Evolutionary conservation across 2,329 filamentous ascomycete genomes (phyloP).

Genomic region (Alternaria alternata): DNA sequence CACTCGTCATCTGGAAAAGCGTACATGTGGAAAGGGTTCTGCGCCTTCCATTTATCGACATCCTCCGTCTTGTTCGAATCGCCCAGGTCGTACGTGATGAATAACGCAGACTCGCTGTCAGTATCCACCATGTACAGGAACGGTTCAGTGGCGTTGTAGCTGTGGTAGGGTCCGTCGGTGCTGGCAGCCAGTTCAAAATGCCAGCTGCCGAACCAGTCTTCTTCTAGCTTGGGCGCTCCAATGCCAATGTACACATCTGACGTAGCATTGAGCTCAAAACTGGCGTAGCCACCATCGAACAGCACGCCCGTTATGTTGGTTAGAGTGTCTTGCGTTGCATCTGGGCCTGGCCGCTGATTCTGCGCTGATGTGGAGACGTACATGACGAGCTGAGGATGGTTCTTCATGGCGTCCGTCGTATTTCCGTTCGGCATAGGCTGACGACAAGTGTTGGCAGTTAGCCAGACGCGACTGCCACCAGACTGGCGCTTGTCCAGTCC

Average conservation of each 20-base stretch:
- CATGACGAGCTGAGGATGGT: constrained; percentile 72
- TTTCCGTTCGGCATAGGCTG: constrained; percentile 70
- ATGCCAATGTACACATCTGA: constrained; percentile 80
- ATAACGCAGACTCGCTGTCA: constrained; percentile 78
- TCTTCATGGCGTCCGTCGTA: constrained; percentile 50
- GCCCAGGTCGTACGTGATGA: constrained; percentile 80
- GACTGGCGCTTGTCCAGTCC: constrained; percentile 36
- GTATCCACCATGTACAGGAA: constrained; percentile 84
- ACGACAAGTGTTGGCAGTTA: constrained; percentile 86
- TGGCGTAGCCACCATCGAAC: constrained; percentile 75
- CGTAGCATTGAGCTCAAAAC: constrained; percentile 67
- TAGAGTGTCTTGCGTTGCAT: constrained; percentile 55
- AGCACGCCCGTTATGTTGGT: constrained; percentile 52
- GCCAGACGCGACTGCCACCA: constrained; percentile 65
- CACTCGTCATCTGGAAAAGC: constrained; percentile 69
- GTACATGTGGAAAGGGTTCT: constrained; percentile 75
- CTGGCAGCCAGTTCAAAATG: constrained; percentile 85
- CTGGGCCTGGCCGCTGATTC: constrained; percentile 73
- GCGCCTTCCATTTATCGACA: constrained; percentile 64
- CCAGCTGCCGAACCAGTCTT: constrained; percentile 70
- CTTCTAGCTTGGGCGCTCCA: constrained; percentile 70
- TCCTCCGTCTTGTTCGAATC: constrained; percentile 57
- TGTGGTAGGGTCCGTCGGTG: constrained; percentile 79
- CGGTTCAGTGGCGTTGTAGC: constrained; percentile 63
- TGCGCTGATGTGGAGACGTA: constrained; percentile 74